Base-by-base conservation (phyloP, 352 stramenopile species). In the Phytophthora sp. region DNA sequence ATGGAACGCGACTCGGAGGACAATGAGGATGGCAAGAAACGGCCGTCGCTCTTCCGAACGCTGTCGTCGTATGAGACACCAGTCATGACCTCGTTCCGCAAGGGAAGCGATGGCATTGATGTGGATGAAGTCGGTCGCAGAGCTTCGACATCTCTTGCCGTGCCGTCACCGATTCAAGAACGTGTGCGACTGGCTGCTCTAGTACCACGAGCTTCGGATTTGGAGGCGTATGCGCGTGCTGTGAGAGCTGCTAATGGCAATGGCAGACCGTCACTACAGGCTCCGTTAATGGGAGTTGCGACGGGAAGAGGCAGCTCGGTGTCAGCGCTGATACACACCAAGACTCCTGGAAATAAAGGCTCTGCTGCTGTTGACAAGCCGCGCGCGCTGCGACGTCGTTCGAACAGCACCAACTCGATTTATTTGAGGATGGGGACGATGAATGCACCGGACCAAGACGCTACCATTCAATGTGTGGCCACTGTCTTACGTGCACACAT, bases 401-500 rank as follows among this genome's bases (percentile, higher is more conserved):
- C 96, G 13, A 98, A 98, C 74, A 97, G 94, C 26, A 99, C 96
- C 23, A 95, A 98, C 70, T 98, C 95, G 39, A 91, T 99, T 57
- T 91, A 93, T 50, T 86, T 95, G 38, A 86, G 88, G 44, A 94
- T 94, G 86, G 88, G 88, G 12, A 99, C 96, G 11, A 98, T 99
- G 80, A 95, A 96, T 58, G 84, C 83, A n/a, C 96, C 96, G 1
- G 96, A 99, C 71, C 95, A 98, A 70, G 94, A 99, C 52, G 94
- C 91, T 21, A 98, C 95, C 16, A 98, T 99, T 66, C 77, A 93
- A 66, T 99, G 96, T 72, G 92, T 99, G 15, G 98, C 96, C 44
- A 97, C 92, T 5, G 95, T 99, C 7, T 86, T 98, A 58, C 91
- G 96, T 16, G 95, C 96, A 23, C 97, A 99, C 70, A 96, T 99